Percentiles rank a stretch among this genome's conserved stretches.
Evolutionary conservation across 208 protist genomes (phyloP).

Genomic region (Acanthamoeba culbertsoni): DNA sequence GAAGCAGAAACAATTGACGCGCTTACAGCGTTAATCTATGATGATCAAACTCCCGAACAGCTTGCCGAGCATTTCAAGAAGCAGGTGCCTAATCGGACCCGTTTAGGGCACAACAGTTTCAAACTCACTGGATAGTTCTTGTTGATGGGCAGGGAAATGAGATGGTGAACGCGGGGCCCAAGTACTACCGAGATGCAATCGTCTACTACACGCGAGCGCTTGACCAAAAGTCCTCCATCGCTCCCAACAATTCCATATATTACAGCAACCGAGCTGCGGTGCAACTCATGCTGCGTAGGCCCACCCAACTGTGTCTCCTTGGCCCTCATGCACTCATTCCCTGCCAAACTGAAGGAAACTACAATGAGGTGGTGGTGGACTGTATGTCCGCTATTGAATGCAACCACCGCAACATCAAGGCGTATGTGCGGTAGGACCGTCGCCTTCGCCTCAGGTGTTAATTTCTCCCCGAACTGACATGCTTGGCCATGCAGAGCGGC

Average conservation of each 20-base stretch:
- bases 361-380: not conserved
- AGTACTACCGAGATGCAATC: slow-evolving; percentile 35
- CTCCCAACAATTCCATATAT: not conserved
- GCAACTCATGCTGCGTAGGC: slow-evolving; percentile 58
- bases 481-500: not conserved
- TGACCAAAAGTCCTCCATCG: slow-evolving; percentile 9
- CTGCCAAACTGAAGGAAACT: not conserved
- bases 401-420: slow-evolving; percentile 7
- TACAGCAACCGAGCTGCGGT: slow-evolving; percentile 53
- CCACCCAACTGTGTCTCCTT: not conserved
- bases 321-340: not conserved
- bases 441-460: not conserved
- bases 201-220: slow-evolving; percentile 39
- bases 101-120: not conserved
- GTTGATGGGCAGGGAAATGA: slow-evolving; percentile 24
- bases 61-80: slow-evolving; percentile 39
- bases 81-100: not conserved
- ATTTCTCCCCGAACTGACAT: not conserved
- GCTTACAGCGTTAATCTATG: not conserved
- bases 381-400: slow-evolving; percentile 16
- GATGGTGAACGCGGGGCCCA: not conserved
- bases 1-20: not conserved
- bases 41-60: slow-evolving; percentile 8
- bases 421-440: not conserved
- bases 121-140: not conserved